phyloP scores from a whole-genome alignment of 305 asterid genomes.

The Solanum aculeatissimum region DNA sequence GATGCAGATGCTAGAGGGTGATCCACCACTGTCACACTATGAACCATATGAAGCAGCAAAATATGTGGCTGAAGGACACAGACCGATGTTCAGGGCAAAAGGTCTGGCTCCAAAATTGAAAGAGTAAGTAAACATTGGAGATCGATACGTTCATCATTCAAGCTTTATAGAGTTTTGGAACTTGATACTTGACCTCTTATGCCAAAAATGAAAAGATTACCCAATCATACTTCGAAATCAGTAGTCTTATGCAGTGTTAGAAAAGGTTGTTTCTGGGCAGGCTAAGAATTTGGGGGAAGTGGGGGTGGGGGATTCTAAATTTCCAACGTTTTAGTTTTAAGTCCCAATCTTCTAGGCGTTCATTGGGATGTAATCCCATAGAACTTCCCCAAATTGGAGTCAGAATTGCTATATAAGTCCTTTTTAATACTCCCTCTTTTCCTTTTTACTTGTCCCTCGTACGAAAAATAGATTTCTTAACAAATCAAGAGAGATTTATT shows the following conservation, averaged over 20 bases:
- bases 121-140: constrained; percentile 48
- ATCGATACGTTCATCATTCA: not conserved
- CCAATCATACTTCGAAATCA: not conserved
- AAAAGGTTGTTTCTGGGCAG: not conserved
- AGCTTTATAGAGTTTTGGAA: not conserved
- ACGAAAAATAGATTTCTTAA: too few species aligned
- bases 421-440: too few species aligned
- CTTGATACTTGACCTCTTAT: not conserved
- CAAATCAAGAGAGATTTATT: too few species aligned
- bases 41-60: constrained; percentile 91
- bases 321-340: not conserved
- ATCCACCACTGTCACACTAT: constrained; percentile 58
- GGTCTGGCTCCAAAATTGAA: constrained; percentile 49
- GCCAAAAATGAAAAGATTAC: not conserved
- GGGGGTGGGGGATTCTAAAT: not conserved
- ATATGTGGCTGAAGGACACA: constrained; percentile 76
- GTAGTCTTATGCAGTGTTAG: not conserved
- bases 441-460: too few species aligned
- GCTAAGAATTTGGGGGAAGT: not conserved
- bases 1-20: constrained; percentile 95
- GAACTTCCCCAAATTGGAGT: not conserved
- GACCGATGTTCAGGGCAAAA: constrained; percentile 64
- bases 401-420: not conserved
- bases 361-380: not conserved
- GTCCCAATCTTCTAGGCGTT: not conserved